Evolutionary conservation across 2,329 filamentous ascomycete genomes (phyloP).

Genomic region (Cladosporium halotolerans): DNA sequence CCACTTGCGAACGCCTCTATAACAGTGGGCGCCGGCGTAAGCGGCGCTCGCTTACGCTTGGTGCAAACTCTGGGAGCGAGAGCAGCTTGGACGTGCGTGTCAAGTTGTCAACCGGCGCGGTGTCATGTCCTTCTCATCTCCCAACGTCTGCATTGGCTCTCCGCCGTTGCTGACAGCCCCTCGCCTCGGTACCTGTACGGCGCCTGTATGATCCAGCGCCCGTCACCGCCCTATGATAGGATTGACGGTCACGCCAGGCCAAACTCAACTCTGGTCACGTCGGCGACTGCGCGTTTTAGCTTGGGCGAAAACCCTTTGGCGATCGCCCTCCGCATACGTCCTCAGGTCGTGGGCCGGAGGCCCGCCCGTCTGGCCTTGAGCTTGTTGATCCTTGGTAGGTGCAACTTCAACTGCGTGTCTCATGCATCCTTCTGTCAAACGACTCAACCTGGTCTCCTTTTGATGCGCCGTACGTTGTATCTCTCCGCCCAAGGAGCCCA

Average conservation of each 20-base stretch:
- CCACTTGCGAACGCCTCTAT: too few relatives aligned
- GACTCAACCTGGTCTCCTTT: neutral
- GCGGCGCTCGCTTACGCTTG: too few relatives aligned
- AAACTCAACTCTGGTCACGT: constrained; percentile 8
- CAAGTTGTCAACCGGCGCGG: too few relatives aligned
- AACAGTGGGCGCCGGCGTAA: too few relatives aligned
- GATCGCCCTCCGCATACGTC: constrained; percentile 2
- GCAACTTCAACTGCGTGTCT: neutral
- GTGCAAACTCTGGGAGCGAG: too few relatives aligned
- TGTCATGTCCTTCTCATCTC: neutral
- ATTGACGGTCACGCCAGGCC: neutral
- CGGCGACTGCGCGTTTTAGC: constrained; percentile 2
- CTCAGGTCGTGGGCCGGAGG: neutral
- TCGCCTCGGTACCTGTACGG: neutral
- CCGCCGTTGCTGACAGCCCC: neutral
- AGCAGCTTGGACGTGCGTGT: too few relatives aligned
- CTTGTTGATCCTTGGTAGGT: neutral
- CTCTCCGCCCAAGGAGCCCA: constrained; percentile 1
- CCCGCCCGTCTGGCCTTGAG: neutral
- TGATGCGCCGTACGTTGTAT: neutral
- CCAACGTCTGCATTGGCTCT: constrained; percentile 1
- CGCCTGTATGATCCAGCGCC: neutral
- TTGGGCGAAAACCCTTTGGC: constrained; percentile 4
- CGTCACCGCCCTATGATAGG: too few relatives aligned
- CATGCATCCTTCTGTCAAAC: neutral